phyloP scores from a whole-genome alignment of 306 rosid species.

The Canavalia ensiformis region DNA sequence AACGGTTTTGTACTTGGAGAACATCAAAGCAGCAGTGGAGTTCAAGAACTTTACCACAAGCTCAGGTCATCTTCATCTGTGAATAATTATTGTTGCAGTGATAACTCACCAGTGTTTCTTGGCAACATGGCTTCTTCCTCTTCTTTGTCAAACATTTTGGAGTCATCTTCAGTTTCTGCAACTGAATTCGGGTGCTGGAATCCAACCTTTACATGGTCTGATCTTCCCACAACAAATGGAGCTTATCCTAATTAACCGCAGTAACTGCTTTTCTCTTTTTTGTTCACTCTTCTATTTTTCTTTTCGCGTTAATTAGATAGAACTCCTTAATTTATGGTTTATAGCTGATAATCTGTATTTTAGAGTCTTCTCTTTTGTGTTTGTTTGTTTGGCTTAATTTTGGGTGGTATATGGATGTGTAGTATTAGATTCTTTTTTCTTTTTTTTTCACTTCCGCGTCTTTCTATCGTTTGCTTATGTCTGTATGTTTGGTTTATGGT shows the following conservation, averaged over 20 bases:
- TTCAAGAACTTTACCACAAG: constrained; percentile 84
- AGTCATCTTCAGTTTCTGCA: constrained; percentile 63
- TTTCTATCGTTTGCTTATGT: constrained; percentile 17
- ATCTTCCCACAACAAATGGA: constrained; percentile 82
- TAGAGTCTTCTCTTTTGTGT: constrained; percentile 34
- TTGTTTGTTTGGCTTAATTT: constrained; percentile 49
- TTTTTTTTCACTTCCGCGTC: neutral
- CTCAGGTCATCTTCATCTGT: constrained; percentile 59
- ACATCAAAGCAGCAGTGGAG: constrained; percentile 60
- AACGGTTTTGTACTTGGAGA: constrained; percentile 54
- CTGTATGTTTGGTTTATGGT: constrained; percentile 52
- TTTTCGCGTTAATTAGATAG: constrained; percentile 19
- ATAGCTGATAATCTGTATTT: constrained; percentile 41
- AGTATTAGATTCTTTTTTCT: constrained; percentile 37
- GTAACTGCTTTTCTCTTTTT: constrained; percentile 14
- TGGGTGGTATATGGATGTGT: constrained; percentile 49
- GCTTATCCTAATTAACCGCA: constrained; percentile 63
- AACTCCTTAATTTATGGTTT: neutral
- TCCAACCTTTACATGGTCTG: constrained; percentile 77
- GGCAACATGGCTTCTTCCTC: constrained; percentile 62
- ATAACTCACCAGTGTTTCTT: constrained; percentile 55
- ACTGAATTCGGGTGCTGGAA: constrained; percentile 91
- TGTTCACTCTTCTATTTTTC: constrained; percentile 21
- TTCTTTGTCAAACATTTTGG: constrained; percentile 65
- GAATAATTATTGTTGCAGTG: constrained; percentile 50